These are phyloP conservation scores for Odontarrhena argentea DNA, from an alignment of 345 rosid genomes.

Conservation along the genomic window DNA sequence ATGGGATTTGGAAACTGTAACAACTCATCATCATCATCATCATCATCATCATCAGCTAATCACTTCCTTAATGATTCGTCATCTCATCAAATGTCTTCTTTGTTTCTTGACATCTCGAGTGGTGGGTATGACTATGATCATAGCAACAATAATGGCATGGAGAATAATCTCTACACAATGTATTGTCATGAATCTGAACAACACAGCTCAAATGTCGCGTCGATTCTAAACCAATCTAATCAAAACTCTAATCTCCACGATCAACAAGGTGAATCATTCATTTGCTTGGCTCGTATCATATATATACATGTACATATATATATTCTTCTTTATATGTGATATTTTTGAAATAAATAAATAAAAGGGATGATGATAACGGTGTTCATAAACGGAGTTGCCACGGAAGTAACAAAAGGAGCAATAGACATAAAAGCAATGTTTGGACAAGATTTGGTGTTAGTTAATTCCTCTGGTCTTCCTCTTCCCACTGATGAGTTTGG, in stretches of 20 bases:
- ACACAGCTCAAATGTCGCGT: slow-evolving; percentile 43
- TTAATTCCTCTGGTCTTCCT: slow-evolving; percentile 80
- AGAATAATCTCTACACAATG: slow-evolving; percentile 45
- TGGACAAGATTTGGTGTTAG: slow-evolving; percentile 66
- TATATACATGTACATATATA: too few species aligned
- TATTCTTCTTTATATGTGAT: too few species aligned
- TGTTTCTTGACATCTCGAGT: slow-evolving; percentile 31
- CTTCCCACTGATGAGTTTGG: slow-evolving; percentile 78
- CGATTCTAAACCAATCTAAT: slow-evolving; percentile 53
- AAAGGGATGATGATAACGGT: slow-evolving; percentile 66
- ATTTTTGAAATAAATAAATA: not conserved
- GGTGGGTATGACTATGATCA: slow-evolving; percentile 31
- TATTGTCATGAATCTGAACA: slow-evolving; percentile 53
- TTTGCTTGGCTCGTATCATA: slow-evolving; percentile 29
- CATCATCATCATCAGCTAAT: slow-evolving; percentile 18
- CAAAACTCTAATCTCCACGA: slow-evolving; percentile 53
- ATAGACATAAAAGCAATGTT: slow-evolving; percentile 77
- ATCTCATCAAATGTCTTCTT: slow-evolving; percentile 32
- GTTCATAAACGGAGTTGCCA: slow-evolving; percentile 78
- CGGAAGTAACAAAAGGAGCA: slow-evolving; percentile 78
- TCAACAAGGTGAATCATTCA: slow-evolving; percentile 58
- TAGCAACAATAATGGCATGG: slow-evolving; percentile 44
- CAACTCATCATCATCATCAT: not conserved
- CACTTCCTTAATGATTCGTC: slow-evolving; percentile 23
- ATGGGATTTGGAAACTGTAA: slow-evolving; percentile 43